phyloP scores from a whole-genome alignment of 495 filamentous ascomycete genomes.

The Neohortaea acidophila region DNA sequence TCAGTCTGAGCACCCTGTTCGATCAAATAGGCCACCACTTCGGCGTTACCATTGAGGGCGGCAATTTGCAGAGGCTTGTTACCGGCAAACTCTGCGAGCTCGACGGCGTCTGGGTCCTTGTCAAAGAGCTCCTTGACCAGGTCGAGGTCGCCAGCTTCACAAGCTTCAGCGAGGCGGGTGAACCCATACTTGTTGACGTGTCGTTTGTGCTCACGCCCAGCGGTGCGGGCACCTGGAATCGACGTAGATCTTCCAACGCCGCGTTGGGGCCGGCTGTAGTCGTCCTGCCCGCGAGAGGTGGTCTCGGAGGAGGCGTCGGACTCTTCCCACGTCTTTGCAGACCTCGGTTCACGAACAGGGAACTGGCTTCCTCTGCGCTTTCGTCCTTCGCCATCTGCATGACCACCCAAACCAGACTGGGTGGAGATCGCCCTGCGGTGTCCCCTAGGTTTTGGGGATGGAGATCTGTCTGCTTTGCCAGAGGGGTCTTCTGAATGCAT shows the following conservation, averaged over 20 bases:
- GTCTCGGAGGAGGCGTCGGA: conserved; percentile 19
- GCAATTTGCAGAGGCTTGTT: conserved; percentile 91
- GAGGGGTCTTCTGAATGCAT: conserved; percentile 10
- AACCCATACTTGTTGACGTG: conserved; percentile 73
- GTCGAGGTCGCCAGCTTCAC: conserved; percentile 61
- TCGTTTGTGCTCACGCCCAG: conserved; percentile 49
- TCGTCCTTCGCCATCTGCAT: background rate
- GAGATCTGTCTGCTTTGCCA: conserved; percentile 9
- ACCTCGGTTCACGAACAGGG: conserved; percentile 10
- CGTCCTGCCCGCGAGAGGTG: conserved; percentile 10
- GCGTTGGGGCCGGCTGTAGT: conserved; percentile 10
- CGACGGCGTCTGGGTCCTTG: conserved; percentile 70
- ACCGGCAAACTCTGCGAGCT: conserved; percentile 79
- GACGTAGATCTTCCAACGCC: conserved; percentile 14
- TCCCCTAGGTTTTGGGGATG: conserved; percentile 9
- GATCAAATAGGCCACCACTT: conserved; percentile 70
- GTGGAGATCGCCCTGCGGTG: conserved; percentile 18
- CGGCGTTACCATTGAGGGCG: conserved; percentile 61
- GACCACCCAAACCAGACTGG: conserved; percentile 11
- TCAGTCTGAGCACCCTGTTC: conserved; percentile 69
- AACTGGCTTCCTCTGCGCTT: conserved; percentile 7
- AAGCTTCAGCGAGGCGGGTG: conserved; percentile 70
- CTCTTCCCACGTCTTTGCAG: conserved; percentile 13
- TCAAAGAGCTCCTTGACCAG: conserved; percentile 49
- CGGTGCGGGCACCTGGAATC: conserved; percentile 11